Base-by-base conservation (phyloP, 495 filamentous ascomycete genomes). In the Lepraria neglecta region DNA sequence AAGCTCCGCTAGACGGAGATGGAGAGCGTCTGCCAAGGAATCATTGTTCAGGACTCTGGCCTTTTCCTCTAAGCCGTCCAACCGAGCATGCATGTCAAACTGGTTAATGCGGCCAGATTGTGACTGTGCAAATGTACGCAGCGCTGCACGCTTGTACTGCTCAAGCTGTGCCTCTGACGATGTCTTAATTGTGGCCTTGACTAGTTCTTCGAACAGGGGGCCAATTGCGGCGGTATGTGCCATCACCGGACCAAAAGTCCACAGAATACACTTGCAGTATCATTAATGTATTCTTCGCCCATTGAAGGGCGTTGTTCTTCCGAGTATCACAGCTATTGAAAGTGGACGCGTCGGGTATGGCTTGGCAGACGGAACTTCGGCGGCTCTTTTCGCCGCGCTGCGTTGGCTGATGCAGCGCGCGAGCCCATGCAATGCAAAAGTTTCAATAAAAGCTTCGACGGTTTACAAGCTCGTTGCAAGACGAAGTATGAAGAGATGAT, bases 31-130 rank as follows among this genome's bases (percentile, higher is more conserved):
- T n/a, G 89, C 90, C 30, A 96, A 72, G 17, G 84, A 82, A 69
- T 96, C 91, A 60, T 84, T 80, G 71, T 87, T 85, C 35, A 88
- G 76, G 52, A 97, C 78, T 44, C 83, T 81, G 70, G 95, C 95
- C 66, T 92, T 92, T 72, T 98, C 94, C 63, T 90, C 87, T 19
- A 95, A 77, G 3, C 94, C 94, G 27, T 86, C 82, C 6, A 95
- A 79, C 40, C 81, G 84, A 19, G 80, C 79, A 28, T 82, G 73
- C 14, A 96, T 84, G 35, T 90, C 89, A 70, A 97, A 98, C 67
- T 95, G 92, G 74, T 97, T 94, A 0, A 86, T 90, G 40, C 91
- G 84, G 24, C 76, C 77, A 75, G 87, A 87, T 42, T 75, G 79
- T 56, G 87, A 77, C 42, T 84, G 73, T 58, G 79, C 77, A 43